These are phyloP conservation scores for Populus alba DNA, from an alignment of 345 rosid genomes.

Conservation along the genomic window DNA sequence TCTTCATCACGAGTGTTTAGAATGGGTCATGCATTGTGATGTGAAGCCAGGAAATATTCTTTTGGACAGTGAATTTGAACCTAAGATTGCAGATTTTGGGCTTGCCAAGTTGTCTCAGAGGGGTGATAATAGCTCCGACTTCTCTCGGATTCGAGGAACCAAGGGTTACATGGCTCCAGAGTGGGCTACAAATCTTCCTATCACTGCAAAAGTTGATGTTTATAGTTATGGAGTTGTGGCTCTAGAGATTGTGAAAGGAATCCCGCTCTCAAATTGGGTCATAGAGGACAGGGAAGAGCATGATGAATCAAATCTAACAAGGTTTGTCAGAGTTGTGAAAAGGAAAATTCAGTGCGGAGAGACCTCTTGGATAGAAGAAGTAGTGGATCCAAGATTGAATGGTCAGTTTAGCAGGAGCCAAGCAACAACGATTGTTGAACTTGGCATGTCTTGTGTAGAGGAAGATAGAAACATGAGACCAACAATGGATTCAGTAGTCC, in stretches of 20 bases:
- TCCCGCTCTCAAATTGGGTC: conserved; percentile 23
- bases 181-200: conserved; percentile 9
- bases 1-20: conserved; percentile 16
- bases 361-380: conserved; percentile 10
- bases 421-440: conserved; percentile 14
- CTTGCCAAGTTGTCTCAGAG: conserved; percentile 1
- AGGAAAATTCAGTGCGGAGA: conserved; percentile 6
- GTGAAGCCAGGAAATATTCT: conserved; percentile 15
- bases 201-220: conserved; percentile 19
- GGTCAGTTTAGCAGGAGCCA: neutral
- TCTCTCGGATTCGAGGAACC: neutral
- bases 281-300: neutral
- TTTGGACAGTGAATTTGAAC: neutral
- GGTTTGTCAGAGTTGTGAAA: neutral
- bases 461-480: conserved; percentile 29
- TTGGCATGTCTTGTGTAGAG: conserved; percentile 24
- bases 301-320: conserved; percentile 20
- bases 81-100: conserved; percentile 16
- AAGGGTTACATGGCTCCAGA: neutral
- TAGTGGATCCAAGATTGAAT: conserved; percentile 22
- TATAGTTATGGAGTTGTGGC: conserved; percentile 9
- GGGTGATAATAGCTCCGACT: neutral
- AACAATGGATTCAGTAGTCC: conserved; percentile 28
- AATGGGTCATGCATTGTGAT: conserved; percentile 21
- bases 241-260: conserved; percentile 15